These are phyloP conservation scores for Solanum etuberosum DNA, from an alignment of 257 asterid genomes.

Conservation along the genomic window DNA sequence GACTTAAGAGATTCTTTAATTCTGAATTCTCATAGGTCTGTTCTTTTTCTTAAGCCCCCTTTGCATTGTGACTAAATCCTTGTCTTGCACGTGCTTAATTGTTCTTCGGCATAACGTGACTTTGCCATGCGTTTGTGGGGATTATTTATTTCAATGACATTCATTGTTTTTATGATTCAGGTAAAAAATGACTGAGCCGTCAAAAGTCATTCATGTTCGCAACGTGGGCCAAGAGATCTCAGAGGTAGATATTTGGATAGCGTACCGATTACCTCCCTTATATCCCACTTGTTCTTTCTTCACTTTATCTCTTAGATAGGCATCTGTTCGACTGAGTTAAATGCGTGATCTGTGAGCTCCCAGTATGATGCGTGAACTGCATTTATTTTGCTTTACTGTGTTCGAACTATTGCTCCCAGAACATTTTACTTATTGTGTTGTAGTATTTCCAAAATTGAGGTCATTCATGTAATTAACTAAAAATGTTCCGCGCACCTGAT, in stretches of 20 bases:
- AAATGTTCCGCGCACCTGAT: background rate
- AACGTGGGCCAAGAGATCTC: conserved; percentile 98
- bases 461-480: background rate
- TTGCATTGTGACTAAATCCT: background rate
- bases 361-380: background rate
- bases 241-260: conserved; percentile 41
- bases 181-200: conserved; percentile 76
- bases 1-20: background rate
- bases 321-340: background rate
- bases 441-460: background rate
- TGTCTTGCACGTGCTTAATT: background rate
- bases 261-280: background rate
- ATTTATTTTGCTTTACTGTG: background rate
- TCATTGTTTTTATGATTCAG: conserved; percentile 19
- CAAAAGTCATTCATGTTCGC: conserved; percentile 92
- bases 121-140: background rate
- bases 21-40: background rate
- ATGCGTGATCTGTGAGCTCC: background rate
- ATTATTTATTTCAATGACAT: background rate
- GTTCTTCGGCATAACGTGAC: background rate
- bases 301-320: background rate
- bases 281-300: background rate
- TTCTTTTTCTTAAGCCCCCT: background rate
- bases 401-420: background rate
- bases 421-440: background rate